Evolutionary conservation across 1,139 yeast species (phyloP), one percentile per base, ranked within the genome.

Genomic region (Arxiozyma heterogenica): DNA sequence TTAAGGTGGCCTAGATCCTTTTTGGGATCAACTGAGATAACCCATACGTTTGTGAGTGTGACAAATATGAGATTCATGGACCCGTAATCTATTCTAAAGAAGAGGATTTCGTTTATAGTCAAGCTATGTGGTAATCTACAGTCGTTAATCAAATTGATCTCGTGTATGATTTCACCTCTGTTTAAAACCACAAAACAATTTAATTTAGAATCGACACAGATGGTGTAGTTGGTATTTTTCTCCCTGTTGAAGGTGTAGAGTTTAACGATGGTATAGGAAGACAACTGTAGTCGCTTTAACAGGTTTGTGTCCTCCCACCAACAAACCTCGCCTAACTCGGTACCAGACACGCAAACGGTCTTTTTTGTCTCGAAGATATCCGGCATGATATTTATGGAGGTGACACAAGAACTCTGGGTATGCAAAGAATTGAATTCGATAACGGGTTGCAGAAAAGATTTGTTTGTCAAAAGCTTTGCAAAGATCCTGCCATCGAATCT

Each of bases 11-110:
- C 73, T 55, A 71, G 69, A 51, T 56, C 56, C 25, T 54, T 54
- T 1, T 53, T 49, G 12, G 61, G 58, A 54, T 65, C 58, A 38
- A 68, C 64, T 5, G 73, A 67, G n/a, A 68, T 64, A 2, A 69
- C 54, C 43, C 56, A 59, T 0, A 73, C 25, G 4, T 58, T 54
- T 1, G 58, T 57, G 2, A 52, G 34, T 44, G 63, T 61, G 3
- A 71, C 71, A 21, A 71, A 7, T 0, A 72, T 57, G 4, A 72
- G 34, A 1, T 54, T 72, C 49, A 66, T 64, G 25, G 78, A 81
- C 1, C 81, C 84, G 61, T 77, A 81, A 67, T 84, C 91, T 38
- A 80, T 78, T 39, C 70, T 64, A 20, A 66, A 63, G 55, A 65
- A 66, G 20, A 63, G 64, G 17, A 49, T 25, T 27, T 49, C 51